Evolutionary conservation across 106 monocot genomes (phyloP), one percentile per base, ranked within the genome.

Genomic region (Allium fistulosum): DNA sequence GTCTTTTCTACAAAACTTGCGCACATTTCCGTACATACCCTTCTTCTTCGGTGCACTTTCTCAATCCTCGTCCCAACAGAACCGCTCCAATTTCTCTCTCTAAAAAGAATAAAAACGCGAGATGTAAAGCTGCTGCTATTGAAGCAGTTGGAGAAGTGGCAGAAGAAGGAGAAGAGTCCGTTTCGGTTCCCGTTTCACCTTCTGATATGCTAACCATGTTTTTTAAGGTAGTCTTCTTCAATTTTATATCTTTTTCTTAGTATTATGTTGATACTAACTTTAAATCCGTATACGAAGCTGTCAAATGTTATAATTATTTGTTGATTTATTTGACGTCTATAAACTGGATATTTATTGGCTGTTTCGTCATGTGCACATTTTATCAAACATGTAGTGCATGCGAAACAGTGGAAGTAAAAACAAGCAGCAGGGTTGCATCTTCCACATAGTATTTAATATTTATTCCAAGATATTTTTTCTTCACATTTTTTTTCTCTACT

Each of bases 201-300:
- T 91, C 94, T 18, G 94, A 91, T 69, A 61, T 83, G 59, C 94
- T 95, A 26, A 83, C 85, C 65, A 91, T 95, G 88, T 88, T 87
- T 74, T 88, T 95, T 78, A 85, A 88, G 88, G 94, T 62, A 61
- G 49, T 13, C 52, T 67, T 67, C 15, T 17, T 52, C 5, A 4
- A 7, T 12, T 27, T 0, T 48, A 14, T 18, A 1, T 37, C 0
- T 71, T 55, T 59, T 18, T 55, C 13, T 17, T 57, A 18, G 58
- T 28, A 64, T 73, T 64, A 58, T 50, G 5, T 61, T 56, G 3
- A 15, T 11, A 12, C 15, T 55, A 55, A 55, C 49, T 65, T 22
- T 11, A 4, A 37, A 2, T 37, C 37, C 37, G 37, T 37, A 37
- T 37, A 37, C 0, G 37, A 37, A 2, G 37, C 37, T 37, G 37